Conservation (phyloP, 2,329 filamentous ascomycete species). For the Akanthomyces muscarius region DNA sequence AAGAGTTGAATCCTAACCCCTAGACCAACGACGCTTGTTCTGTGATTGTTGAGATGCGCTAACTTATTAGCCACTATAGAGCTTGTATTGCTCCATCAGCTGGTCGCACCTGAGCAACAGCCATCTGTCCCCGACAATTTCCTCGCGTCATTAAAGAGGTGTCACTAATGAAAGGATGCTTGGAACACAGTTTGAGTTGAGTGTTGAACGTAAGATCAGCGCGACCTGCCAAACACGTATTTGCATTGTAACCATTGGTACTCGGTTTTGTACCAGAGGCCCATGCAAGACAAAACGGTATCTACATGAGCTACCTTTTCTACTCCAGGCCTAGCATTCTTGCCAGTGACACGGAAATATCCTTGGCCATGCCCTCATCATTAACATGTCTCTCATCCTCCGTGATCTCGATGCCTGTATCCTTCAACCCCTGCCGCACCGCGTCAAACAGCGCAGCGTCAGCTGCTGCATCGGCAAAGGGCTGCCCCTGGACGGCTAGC, state of each 20-base stretch:
- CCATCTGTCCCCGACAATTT: neutral
- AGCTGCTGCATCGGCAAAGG: slow-evolving; percentile 46
- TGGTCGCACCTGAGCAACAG: neutral
- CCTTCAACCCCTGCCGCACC: slow-evolving; percentile 45
- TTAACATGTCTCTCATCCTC: slow-evolving; percentile 52
- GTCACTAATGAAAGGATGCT: too few species aligned
- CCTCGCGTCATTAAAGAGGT: neutral
- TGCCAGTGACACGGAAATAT: slow-evolving; percentile 41
- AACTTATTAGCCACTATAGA: slow-evolving; percentile 9
- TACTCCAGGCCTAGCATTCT: slow-evolving; percentile 25
- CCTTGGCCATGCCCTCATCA: slow-evolving; percentile 46
- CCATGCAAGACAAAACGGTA: neutral
- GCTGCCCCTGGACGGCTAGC: slow-evolving; percentile 49
- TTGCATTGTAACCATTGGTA: neutral
- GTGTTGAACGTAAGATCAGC: too few species aligned
- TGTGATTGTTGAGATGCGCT: slow-evolving; percentile 4
- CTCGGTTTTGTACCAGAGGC: too few species aligned
- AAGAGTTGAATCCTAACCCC: slow-evolving; percentile 28
- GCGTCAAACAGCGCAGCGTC: slow-evolving; percentile 50
- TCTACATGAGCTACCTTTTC: neutral
- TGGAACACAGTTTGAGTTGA: too few species aligned
- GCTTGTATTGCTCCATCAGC: neutral
- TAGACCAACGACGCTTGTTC: slow-evolving; percentile 25
- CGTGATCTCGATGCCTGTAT: slow-evolving; percentile 45
- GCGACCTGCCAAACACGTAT: too few species aligned